Evolutionary conservation across 2,329 filamentous ascomycete genomes (phyloP).

Genomic region (Didymella keratinophila): DNA sequence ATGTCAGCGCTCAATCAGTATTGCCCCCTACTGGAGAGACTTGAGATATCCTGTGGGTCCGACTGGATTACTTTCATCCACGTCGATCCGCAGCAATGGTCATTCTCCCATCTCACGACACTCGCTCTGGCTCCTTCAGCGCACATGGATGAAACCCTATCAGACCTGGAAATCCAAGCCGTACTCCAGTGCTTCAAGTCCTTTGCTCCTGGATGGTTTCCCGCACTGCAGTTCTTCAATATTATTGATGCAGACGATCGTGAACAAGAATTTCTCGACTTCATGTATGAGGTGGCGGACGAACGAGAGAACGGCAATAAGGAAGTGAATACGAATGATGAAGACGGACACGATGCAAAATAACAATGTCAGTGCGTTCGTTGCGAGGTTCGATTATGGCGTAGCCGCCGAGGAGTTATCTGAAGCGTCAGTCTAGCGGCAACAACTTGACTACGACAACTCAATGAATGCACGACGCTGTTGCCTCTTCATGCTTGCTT

Average conservation of each 20-base stretch:
- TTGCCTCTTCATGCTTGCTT: too few relatives aligned
- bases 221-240: slow-evolving; percentile 1
- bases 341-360: too few relatives aligned
- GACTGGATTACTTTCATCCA: background rate
- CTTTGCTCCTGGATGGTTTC: background rate
- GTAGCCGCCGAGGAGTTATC: background rate
- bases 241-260: slow-evolving; percentile 4
- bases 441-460: background rate
- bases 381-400: background rate
- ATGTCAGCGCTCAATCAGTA: background rate
- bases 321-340: background rate
- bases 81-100: background rate
- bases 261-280: background rate
- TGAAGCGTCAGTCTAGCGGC: background rate
- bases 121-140: background rate
- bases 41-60: background rate
- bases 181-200: background rate
- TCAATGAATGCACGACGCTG: background rate
- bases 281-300: slow-evolving; percentile 2
- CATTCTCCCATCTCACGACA: background rate
- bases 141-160: slow-evolving; percentile 1
- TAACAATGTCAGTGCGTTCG: background rate
- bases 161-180: background rate
- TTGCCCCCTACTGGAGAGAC: background rate
- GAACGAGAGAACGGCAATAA: slow-evolving; percentile 2